Evolutionary conservation across 2,329 filamentous ascomycete genomes (phyloP), one percentile per base, ranked within the genome.

Genomic region (Aspergillus japonicus): DNA sequence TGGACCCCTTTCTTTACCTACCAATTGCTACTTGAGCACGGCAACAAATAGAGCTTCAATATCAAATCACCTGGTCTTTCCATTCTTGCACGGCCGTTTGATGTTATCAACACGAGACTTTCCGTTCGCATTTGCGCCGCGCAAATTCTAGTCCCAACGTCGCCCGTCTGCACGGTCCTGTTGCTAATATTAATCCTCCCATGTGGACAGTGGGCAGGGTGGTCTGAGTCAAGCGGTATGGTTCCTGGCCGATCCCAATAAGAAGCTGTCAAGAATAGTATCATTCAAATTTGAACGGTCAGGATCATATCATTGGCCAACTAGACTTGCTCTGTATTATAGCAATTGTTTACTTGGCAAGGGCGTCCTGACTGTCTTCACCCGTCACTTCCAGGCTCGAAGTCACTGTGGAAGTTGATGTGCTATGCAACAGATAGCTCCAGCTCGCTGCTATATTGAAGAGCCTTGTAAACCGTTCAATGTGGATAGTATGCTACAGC

Each of bases 161-260:
- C 53, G 53, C 7, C n/a, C 12, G 35, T 60, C 57, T 55, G 60
- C 62, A 63, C 62, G 60, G 62, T 58, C 53, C 62, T 57, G 35
- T 47, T 60, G 57, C 58, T 60, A 62, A 62, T 57, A 59, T 57
- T 59, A 57, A 54, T 35, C 49, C 52, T 63, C 47, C 60, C 60
- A 62, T 62, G 58, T 62, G 60, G 61, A 50, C 47, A 47, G 42
- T 53, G 39, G 60, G 61, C 26, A 47, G 21, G 53, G 26, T 26
- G 39, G 29, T 14, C 58, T 60, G 61, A 61, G 56, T 60, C 55
- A 58, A 60, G 53, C 58, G 50, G 60, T 54, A 42, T 57, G 50
- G 54, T 54, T 47, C 26, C 33, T 53, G 54, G 62, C 47, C 58
- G 62, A 64, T 64, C 62, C 53, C 44, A 64, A 64, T 64, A 57